Evolutionary conservation across 257 asterid genomes (phyloP), one percentile per base, ranked within the genome.

Genomic region (Solanum rostratum): DNA sequence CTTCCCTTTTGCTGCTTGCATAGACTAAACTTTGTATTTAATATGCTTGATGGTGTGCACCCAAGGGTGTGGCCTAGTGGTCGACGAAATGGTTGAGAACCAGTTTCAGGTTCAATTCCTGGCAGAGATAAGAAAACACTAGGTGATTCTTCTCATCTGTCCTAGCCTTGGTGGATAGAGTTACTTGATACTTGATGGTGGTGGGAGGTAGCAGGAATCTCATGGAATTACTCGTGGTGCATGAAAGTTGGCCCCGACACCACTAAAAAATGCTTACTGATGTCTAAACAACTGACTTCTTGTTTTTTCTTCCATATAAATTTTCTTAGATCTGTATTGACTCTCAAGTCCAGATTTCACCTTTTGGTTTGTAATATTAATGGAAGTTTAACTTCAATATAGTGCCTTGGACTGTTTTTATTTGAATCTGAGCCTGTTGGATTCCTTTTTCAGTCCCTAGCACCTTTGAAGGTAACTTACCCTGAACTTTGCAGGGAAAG

Each of bases 401-500:
- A 10, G 59, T 33, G 33, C 24, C 7, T 79, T 39, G 39, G 52
- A 69, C 53, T 39, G 78, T 69, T 69, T 69, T 52, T 69, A 19
- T 29, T 39, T 39, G 79, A 39, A 69, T 37, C 7, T 69, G 29
- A 39, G 29, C 52, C 52, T 1, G 30, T 10, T 69, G 53, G 52
- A 29, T 39, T 69, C 79, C 41, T 68, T 68, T 68, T 30, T 6
- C 37, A 33, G 46, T 68, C 50, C 50, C 78, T 19, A 41, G 20
- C 19, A 63, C 30, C 33, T 65, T 66, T 45, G 50, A 53, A 86
- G 46, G 24, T 68, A 68, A 68, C 53, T 54, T 66, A 53, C 45
- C 20, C 20, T 29, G 13, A 30, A 53, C 79, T 65, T 50, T 59
- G 84, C 84, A 85, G 89, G 88, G 95, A 92, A 85, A 88, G 86